phyloP scores from a whole-genome alignment of 2,329 filamentous ascomycete species.

The Diaporthe capsici region DNA sequence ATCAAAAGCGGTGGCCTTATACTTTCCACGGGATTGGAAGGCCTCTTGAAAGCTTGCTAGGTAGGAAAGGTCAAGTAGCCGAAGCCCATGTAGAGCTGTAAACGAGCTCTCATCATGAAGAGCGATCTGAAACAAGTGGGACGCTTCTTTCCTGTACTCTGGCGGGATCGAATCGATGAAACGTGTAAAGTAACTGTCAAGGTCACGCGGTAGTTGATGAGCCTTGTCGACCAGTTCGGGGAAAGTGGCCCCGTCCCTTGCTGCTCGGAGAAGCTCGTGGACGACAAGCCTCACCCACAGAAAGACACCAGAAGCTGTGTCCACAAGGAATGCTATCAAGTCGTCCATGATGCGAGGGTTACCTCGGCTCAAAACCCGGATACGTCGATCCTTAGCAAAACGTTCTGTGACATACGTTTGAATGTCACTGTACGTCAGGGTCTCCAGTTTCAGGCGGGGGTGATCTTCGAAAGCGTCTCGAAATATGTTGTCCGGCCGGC shows the following conservation, averaged over 20 bases:
- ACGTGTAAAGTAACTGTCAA: neutral
- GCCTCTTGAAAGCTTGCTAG: too few relatives aligned
- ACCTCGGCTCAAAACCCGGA: neutral
- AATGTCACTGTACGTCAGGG: neutral
- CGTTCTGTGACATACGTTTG: neutral
- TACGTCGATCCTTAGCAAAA: neutral
- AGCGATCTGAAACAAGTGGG: neutral
- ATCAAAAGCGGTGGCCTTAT: neutral
- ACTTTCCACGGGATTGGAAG: too few relatives aligned
- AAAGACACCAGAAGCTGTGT: neutral
- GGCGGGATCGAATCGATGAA: neutral
- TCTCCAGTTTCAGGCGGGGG: neutral
- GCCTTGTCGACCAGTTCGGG: neutral
- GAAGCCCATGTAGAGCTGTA: neutral
- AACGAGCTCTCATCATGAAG: neutral
- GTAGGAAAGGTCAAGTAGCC: neutral
- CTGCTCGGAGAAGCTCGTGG: slow-evolving; percentile 1
- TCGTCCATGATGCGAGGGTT: neutral
- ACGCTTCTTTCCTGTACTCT: neutral
- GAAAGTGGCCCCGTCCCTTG: neutral
- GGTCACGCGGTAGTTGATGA: neutral
- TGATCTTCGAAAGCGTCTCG: neutral
- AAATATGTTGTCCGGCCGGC: slow-evolving; percentile 1
- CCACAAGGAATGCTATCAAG: neutral
- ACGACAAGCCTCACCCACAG: slow-evolving; percentile 11